Evolutionary conservation across 2,329 filamentous ascomycete species (phyloP), one percentile per base, ranked within the genome.

Genomic region (Aspergillus cejpii): DNA sequence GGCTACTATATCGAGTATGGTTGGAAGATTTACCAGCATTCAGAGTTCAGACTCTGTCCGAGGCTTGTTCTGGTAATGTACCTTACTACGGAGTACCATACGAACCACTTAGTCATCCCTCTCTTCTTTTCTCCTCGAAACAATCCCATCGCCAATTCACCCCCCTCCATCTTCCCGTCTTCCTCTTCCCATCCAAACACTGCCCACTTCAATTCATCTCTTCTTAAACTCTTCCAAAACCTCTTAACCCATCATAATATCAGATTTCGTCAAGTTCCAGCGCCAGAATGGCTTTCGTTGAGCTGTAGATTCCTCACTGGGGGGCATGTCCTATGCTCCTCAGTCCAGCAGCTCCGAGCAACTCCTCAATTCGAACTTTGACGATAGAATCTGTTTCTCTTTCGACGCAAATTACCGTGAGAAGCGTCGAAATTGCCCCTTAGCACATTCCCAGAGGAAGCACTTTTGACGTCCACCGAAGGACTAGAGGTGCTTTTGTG

Each of bases 261-360:
- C 63, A 75, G 78, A 80, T 82, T 84, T 83, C 76, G 82, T 85
- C 81, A 85, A 75, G 76, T 74, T 70, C 83, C 47, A 50, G 82
- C 79, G 80, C 80, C 79, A 80, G 51, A 76, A 73, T 73, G 82
- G 81, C 83, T 77, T 75, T 85, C 83, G 83, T 81, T 86, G 84
- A 84, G 85, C 86, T 91, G 84, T 94, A 89, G 90, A 87, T 79
- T 73, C 79, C 81, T 70, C 82, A 83, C 85, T 89, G 81, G 83
- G 83, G 81, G 80, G 75, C 74, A 69, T 71, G 69, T 65, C 65
- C 70, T 72, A 62, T 76, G 79, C 80, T 79, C 78, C 79, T 82
- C 80, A 89, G 86, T 87, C 84, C 84, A 81, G 81, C 84, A 88
- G 85, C 83, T 84, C 83, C 81, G 84, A 88, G 77, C 77, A 80